phyloP scores from a whole-genome alignment of 306 rosid genomes.

The Psophocarpus tetragonolobus region DNA sequence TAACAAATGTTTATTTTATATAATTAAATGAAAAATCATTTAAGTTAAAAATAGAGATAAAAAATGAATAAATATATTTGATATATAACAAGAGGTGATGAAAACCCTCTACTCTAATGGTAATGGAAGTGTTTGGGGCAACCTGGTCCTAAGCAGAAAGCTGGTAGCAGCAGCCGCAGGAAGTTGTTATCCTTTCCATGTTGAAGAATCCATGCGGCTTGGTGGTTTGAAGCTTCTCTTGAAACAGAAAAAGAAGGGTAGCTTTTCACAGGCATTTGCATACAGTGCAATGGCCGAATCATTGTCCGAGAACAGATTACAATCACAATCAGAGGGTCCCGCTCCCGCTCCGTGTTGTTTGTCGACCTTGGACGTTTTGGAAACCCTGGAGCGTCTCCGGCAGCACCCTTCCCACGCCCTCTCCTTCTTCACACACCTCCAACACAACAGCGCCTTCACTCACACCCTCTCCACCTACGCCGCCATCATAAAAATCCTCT shows the following conservation, averaged over 20 bases:
- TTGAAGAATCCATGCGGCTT: constrained; percentile 31
- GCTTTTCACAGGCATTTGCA: neutral
- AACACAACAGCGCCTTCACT: constrained; percentile 44
- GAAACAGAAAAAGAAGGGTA: neutral
- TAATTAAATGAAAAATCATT: too few species aligned
- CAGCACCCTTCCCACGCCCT: constrained; percentile 55
- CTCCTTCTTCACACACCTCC: constrained; percentile 49
- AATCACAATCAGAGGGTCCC: too few species aligned
- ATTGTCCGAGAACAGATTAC: constrained; percentile 5
- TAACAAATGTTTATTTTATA: too few species aligned
- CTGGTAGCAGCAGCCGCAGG: neutral
- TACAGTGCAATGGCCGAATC: constrained; percentile 40
- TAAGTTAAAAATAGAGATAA: too few species aligned
- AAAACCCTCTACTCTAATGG: too few species aligned
- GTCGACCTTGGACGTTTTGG: constrained; percentile 37
- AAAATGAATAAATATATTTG: too few species aligned
- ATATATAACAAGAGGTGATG: too few species aligned
- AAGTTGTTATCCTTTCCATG: constrained; percentile 17
- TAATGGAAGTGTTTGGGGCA: too few species aligned
- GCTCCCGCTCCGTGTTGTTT: too few species aligned
- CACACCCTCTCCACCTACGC: constrained; percentile 56
- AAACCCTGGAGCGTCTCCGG: constrained; percentile 39
- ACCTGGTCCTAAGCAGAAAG: too few species aligned
- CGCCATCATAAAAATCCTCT: constrained; percentile 54
- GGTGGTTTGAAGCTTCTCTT: neutral